Evolutionary conservation across 2,329 filamentous ascomycete species (phyloP).

Genomic region (Aspergillus brasiliensis): DNA sequence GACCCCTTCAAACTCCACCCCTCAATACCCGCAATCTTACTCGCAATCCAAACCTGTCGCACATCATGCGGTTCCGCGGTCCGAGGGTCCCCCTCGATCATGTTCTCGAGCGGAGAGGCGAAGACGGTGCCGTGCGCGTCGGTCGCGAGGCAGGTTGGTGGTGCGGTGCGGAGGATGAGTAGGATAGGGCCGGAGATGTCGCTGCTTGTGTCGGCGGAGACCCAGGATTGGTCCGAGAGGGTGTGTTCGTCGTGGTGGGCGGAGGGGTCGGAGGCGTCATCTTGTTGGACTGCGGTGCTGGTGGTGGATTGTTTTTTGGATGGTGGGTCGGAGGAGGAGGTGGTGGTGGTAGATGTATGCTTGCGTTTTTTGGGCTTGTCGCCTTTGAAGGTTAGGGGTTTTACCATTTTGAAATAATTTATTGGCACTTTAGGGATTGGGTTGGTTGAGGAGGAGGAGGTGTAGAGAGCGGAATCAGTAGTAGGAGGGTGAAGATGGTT

Average conservation of each 20-base stretch:
- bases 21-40: constrained; percentile 78
- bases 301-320: constrained; percentile 23
- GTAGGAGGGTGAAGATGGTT: background rate
- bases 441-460: background rate
- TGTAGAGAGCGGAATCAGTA: background rate
- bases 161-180: constrained; percentile 75
- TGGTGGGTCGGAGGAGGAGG: constrained; percentile 43
- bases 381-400: constrained; percentile 92
- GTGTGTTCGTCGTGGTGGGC: constrained; percentile 42
- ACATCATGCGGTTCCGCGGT: constrained; percentile 95
- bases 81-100: constrained; percentile 77
- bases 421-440: background rate
- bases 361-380: constrained; percentile 95
- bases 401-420: constrained; percentile 60
- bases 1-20: constrained; percentile 84
- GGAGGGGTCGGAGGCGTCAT: constrained; percentile 22
- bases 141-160: constrained; percentile 75
- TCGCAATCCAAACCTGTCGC: constrained; percentile 92
- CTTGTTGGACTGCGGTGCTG: constrained; percentile 23
- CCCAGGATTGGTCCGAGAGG: constrained; percentile 77
- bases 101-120: constrained; percentile 78
- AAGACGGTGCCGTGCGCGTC: constrained; percentile 88
- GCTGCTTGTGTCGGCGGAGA: constrained; percentile 71
- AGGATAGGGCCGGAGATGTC: constrained; percentile 83
- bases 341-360: constrained; percentile 60